Conservation (phyloP, 2,329 filamentous ascomycete genomes). For the Xylariaceae sp. region DNA sequence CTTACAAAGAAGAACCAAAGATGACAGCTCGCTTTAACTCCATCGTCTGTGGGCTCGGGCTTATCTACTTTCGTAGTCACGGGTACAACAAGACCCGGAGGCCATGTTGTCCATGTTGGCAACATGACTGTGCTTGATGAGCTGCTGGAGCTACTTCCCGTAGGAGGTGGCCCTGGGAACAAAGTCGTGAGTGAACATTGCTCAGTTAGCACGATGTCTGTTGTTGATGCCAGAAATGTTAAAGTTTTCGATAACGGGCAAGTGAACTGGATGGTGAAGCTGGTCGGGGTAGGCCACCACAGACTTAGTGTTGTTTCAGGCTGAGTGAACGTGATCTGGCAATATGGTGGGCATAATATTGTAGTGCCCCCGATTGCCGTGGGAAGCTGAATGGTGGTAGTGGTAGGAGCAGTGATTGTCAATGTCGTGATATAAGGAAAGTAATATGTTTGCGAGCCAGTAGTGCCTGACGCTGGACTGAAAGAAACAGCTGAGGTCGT, state of each 20-base stretch:
- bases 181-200: conserved; percentile 1
- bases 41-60: conserved; percentile 4
- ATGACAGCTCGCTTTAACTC: neutral
- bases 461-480: neutral
- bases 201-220: neutral
- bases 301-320: neutral
- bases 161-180: neutral
- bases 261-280: neutral
- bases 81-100: conserved; percentile 2
- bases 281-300: neutral
- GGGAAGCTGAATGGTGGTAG: neutral
- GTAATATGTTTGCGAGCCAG: neutral
- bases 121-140: neutral
- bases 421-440: neutral
- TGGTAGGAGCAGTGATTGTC: neutral
- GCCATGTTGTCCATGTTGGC: conserved; percentile 9
- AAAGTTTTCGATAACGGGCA: neutral
- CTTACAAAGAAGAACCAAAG: conserved; percentile 9
- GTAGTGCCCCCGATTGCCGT: neutral
- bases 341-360: neutral
- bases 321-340: neutral
- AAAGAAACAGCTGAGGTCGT: neutral
- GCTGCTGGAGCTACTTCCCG: neutral
- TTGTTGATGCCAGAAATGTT: neutral
- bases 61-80: neutral